phyloP scores from a whole-genome alignment of 345 rosid species.

The Eucalyptus regnans region DNA sequence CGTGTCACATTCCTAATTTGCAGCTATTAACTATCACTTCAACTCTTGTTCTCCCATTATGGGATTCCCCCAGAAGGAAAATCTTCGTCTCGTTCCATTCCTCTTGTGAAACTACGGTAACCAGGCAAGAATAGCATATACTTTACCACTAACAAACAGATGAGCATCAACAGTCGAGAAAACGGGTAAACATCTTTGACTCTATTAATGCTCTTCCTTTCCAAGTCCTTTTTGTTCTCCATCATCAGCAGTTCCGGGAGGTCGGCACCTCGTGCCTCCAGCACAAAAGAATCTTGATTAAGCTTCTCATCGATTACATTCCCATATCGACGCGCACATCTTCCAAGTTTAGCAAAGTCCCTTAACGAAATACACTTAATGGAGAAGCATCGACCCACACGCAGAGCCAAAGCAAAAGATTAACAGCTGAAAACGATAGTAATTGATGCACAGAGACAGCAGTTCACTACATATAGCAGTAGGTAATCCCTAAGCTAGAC shows the following conservation, averaged over 20 bases:
- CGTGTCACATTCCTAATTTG: not conserved
- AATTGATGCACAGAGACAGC: not conserved
- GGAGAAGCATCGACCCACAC: not conserved
- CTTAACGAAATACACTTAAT: not conserved
- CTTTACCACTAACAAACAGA: not conserved
- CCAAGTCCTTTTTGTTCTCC: not conserved
- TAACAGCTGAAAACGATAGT: not conserved
- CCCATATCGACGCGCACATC: not conserved
- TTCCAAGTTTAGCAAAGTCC: not conserved
- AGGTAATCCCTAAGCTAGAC: not conserved
- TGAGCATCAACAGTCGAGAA: not conserved
- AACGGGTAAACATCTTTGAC: not conserved
- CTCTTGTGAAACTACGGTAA: not conserved
- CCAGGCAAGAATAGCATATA: not conserved
- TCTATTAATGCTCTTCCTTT: not conserved
- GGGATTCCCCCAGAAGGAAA: not conserved
- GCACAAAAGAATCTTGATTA: not conserved
- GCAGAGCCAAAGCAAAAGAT: not conserved
- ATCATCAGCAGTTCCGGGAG: not conserved
- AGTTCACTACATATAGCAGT: not conserved
- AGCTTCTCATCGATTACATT: not conserved
- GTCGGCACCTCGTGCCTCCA: not conserved
- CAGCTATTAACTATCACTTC: not conserved
- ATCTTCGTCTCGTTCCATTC: not conserved
- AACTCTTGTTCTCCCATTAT: not conserved